Base-by-base conservation (phyloP, 306 rosid species). In the Glycine soja region DNA sequence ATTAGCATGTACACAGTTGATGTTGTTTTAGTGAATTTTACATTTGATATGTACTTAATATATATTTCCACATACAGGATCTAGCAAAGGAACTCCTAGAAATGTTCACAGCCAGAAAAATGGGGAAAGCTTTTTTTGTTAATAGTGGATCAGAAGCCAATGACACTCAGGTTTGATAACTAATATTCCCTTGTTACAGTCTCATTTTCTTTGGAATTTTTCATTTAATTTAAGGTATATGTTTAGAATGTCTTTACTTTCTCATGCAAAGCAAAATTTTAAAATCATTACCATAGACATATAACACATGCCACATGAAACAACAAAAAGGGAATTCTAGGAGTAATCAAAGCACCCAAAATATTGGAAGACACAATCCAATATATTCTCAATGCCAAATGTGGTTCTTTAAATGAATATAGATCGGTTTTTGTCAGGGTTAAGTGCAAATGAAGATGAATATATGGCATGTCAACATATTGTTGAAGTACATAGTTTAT, bases 71-170 rank as follows among this genome's bases (percentile, higher is more conserved):
- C 77, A 74, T 78, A 61, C 93, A 91, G 99, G 98, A 90, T 74
- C 87, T 95, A 88, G 98, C 99, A 70, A 95, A 78, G 85, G 97
- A 90, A 4, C 89, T 95, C 76, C 80, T 89, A 81, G 97, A 92
- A 78, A 76, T 57, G 13, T 96, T 96, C 82, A 95, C 97, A 16
- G 94, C 96, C 47, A 83, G 79, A 56, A 90, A 92, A 83, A 95
- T 95, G 99, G 97, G 72, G 1, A 96, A 96, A 84, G 98, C 89
- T 7, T 96, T 96, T 86, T 93, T 96, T 73, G 88, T 89, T 64
- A 93, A 93, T 78, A 93, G 98, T 73, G 98, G 99, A 68, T 96
- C 99, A 36, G 99, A 96, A 86, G 97, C 99, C 85, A 96, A 96
- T 79, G 99, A 96, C 81, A 85, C 99, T 78, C 99, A 96, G 98